These are phyloP conservation scores for Cicer pinnatifidum DNA, from an alignment of 306 rosid species.

Conservation along the genomic window DNA sequence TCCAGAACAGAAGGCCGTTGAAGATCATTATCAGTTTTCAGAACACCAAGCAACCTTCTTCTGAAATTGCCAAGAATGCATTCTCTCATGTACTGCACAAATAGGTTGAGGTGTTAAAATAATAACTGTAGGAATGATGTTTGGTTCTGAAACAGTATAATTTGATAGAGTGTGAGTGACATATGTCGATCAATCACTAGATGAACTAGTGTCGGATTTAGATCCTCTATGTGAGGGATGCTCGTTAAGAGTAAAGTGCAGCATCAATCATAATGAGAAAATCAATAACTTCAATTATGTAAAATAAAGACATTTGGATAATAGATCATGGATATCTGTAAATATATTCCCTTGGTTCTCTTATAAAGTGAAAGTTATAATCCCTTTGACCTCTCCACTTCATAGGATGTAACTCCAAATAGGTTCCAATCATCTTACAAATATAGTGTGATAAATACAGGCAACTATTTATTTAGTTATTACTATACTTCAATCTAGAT, in stretches of 20 bases:
- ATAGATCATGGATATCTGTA: too few species aligned
- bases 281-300: slow-evolving; percentile 9
- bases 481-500: neutral
- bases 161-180: slow-evolving; percentile 32
- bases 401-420: slow-evolving; percentile 9
- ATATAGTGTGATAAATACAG: neutral
- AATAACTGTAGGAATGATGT: neutral
- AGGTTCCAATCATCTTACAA: neutral
- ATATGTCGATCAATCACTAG: slow-evolving; percentile 35
- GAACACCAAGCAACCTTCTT: slow-evolving; percentile 91
- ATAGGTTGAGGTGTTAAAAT: slow-evolving; percentile 43
- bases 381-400: neutral
- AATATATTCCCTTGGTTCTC: too few species aligned
- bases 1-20: slow-evolving; percentile 94
- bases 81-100: slow-evolving; percentile 98
- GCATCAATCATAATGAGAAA: slow-evolving; percentile 5
- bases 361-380: neutral
- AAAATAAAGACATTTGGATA: neutral
- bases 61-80: slow-evolving; percentile 97
- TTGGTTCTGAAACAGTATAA: slow-evolving; percentile 33
- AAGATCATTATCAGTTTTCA: slow-evolving; percentile 94
- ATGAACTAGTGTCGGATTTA: slow-evolving; percentile 18
- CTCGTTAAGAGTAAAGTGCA: slow-evolving; percentile 10
- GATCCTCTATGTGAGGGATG: slow-evolving; percentile 2
- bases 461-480: neutral